A percentile compares a stretch with the other conserved stretches of the same genome.
Conservation (phyloP, 768 basidiomycete species). For the Gymnopilus dilepis region DNA sequence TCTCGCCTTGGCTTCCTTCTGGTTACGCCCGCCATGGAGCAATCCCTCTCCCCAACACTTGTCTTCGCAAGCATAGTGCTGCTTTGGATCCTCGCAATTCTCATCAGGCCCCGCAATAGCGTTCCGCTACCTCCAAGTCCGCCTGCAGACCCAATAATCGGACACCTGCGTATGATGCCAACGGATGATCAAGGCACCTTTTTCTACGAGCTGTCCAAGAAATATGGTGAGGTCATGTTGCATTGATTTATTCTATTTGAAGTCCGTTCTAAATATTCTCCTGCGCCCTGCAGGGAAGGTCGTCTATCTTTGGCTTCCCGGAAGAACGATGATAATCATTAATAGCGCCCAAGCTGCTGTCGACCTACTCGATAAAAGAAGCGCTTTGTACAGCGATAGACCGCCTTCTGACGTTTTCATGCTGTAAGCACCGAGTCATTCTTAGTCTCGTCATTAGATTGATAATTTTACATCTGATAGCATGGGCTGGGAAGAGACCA, state of each 20-base stretch:
- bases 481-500: constrained; percentile 54
- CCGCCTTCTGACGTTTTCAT: constrained; percentile 32
- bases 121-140: constrained; percentile 37
- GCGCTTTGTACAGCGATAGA: constrained; percentile 64
- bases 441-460: not conserved
- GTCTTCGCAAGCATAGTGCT: not conserved
- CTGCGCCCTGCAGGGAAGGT: constrained; percentile 31
- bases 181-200: constrained; percentile 24
- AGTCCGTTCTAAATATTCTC: not conserved
- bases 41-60: not conserved
- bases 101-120: not conserved
- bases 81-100: not conserved
- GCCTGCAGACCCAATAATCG: constrained; percentile 41
- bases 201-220: constrained; percentile 29
- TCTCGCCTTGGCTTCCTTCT: not conserved
- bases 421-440: constrained; percentile 25
- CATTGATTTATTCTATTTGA: not conserved
- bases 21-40: not conserved
- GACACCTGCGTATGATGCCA: constrained; percentile 42
- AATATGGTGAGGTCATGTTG: constrained; percentile 38
- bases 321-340: constrained; percentile 56
- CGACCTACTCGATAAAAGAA: constrained; percentile 67
- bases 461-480: constrained; percentile 30
- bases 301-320: constrained; percentile 54
- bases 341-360: constrained; percentile 51